These are phyloP conservation scores for Amanita rimosa DNA, from an alignment of 768 basidiomycete species.

Conservation along the genomic window DNA sequence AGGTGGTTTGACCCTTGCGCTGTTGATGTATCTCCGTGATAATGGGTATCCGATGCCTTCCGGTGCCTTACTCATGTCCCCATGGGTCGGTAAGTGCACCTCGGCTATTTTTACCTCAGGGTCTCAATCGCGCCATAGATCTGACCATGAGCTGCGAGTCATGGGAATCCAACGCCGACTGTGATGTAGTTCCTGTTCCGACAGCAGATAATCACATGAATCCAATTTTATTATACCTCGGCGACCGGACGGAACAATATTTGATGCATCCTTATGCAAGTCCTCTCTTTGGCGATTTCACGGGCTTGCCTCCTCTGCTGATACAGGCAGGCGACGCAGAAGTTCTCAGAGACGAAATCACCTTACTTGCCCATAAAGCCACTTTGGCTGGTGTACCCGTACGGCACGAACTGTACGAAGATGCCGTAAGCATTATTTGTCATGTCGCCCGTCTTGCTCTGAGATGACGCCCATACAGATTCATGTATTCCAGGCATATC, in stretches of 20 bases:
- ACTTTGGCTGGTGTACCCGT: slow-evolving; percentile 77
- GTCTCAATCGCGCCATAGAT: slow-evolving; percentile 31
- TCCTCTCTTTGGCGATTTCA: slow-evolving; percentile 85
- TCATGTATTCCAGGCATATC: slow-evolving; percentile 87
- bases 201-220: slow-evolving; percentile 76
- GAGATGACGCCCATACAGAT: slow-evolving; percentile 32
- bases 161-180: slow-evolving; percentile 92
- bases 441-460: too few relatives aligned
- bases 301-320: slow-evolving; percentile 78
- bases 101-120: not conserved
- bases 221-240: slow-evolving; percentile 90
- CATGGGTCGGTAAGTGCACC: slow-evolving; percentile 81
- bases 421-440: slow-evolving; percentile 49
- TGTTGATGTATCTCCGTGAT: slow-evolving; percentile 93
- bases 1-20: slow-evolving; percentile 74
- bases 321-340: slow-evolving; percentile 93
- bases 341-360: slow-evolving; percentile 89
- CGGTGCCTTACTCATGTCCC: slow-evolving; percentile 82
- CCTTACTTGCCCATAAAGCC: slow-evolving; percentile 89
- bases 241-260: slow-evolving; percentile 66
- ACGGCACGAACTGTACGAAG: slow-evolving; percentile 81
- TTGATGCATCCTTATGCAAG: slow-evolving; percentile 95
- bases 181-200: slow-evolving; percentile 72
- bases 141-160: slow-evolving; percentile 96
- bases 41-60: slow-evolving; percentile 76